A percentile compares a stretch with the other conserved stretches of the same genome.
phyloP scores from a whole-genome alignment of 257 asterid genomes.

The Penstemon eatonii region DNA sequence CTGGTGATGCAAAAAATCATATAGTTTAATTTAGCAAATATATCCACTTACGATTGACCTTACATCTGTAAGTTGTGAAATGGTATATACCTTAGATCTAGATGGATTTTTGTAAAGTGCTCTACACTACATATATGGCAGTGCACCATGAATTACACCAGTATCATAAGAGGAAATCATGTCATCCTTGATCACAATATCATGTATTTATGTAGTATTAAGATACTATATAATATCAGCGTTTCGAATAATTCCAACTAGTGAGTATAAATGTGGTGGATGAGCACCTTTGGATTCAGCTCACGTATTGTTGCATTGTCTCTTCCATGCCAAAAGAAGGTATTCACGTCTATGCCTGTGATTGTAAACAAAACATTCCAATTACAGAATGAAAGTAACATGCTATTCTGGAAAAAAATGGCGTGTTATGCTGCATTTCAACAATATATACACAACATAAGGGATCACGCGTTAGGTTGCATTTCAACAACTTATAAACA shows the following conservation, averaged over 20 bases:
- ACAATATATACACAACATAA: no score
- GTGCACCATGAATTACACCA: not conserved
- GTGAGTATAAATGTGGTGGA: conserved; percentile 18
- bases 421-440: not conserved
- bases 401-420: conserved; percentile 22
- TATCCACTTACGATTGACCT: conserved; percentile 6
- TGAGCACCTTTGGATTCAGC: conserved; percentile 89
- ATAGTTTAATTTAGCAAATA: conserved; percentile 25
- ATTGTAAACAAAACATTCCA: conserved; percentile 22
- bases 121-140: not conserved
- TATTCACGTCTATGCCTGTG: conserved; percentile 67
- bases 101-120: not conserved
- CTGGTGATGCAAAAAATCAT: conserved; percentile 41
- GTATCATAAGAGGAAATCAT: not conserved
- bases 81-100: not conserved
- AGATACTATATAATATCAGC: not conserved
- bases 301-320: conserved; percentile 65
- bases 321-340: conserved; percentile 98
- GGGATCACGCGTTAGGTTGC: conserved; percentile 10
- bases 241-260: not conserved
- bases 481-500: conserved; percentile 20
- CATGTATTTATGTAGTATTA: not conserved
- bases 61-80: conserved; percentile 13
- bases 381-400: conserved; percentile 17
- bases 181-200: conserved; percentile 12